A percentile compares a stretch with the other conserved stretches of the same genome.
phyloP scores from a whole-genome alignment of 352 stramenopile genomes.

The Pythium scleroteichum region DNA sequence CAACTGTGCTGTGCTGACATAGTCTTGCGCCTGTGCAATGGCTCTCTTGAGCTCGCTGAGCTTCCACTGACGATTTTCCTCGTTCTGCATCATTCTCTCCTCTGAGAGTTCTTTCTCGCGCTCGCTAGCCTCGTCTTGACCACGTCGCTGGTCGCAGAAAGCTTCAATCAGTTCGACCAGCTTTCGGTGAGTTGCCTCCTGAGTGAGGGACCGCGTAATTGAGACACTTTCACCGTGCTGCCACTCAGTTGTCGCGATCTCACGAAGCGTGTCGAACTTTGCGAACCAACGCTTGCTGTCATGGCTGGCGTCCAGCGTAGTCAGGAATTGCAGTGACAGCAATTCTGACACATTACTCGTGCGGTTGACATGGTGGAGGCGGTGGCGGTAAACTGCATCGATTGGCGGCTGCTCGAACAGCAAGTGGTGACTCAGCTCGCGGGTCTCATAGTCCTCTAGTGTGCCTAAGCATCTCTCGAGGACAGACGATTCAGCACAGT shows the following conservation, averaged over 20 bases:
- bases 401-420: conserved; percentile 44
- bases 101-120: conserved; percentile 31
- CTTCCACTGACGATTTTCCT: conserved; percentile 36
- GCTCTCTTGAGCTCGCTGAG: conserved; percentile 37
- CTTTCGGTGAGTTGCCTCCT: conserved; percentile 34
- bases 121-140: conserved; percentile 18
- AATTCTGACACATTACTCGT: conserved; percentile 47
- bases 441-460: conserved; percentile 50
- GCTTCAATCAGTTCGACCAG: conserved; percentile 39
- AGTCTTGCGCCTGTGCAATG: conserved; percentile 42
- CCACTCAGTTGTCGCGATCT: conserved; percentile 26
- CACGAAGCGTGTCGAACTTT: conserved; percentile 53
- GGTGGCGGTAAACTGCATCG: conserved; percentile 52
- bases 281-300: conserved; percentile 43
- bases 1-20: conserved; percentile 36
- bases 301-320: conserved; percentile 27
- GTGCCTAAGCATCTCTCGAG: conserved; percentile 65
- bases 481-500: conserved; percentile 34
- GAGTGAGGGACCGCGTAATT: conserved; percentile 20
- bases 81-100: conserved; percentile 32
- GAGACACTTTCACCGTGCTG: conserved; percentile 11
- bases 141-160: conserved; percentile 30
- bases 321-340: conserved; percentile 54
- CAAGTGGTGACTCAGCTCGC: conserved; percentile 42
- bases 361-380: conserved; percentile 50